Conservation (phyloP, 805 yeast genomes). For the Starmerella vitae region DNA sequence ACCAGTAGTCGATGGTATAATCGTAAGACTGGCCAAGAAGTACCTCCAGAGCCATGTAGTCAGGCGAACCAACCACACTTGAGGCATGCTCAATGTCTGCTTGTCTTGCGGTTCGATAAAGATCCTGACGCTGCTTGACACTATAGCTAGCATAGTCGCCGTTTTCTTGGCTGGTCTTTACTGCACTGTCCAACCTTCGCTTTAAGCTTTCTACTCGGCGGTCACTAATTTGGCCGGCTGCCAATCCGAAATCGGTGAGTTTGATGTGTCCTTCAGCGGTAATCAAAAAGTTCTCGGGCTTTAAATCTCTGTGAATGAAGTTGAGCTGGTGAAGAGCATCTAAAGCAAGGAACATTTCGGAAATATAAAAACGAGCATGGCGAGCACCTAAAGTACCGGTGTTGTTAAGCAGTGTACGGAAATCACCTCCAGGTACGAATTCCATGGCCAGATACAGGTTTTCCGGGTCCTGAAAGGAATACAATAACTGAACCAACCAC, state of each 20-base stretch:
- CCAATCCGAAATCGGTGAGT: conserved; percentile 91
- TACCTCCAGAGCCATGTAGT: conserved; percentile 97
- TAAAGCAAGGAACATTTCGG: conserved; percentile 93
- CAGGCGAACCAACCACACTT: conserved; percentile 96
- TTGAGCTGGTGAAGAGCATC: conserved; percentile 90
- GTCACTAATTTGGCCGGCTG: conserved; percentile 88
- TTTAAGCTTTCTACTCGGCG: conserved; percentile 91
- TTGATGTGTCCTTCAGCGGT: conserved; percentile 86
- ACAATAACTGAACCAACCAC: conserved; percentile 86
- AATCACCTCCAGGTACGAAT: conserved; percentile 99
- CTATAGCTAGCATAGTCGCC: conserved; percentile 46
- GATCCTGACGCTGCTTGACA: conserved; percentile 71
- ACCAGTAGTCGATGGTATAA: conserved; percentile 97
- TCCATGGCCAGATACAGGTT: conserved; percentile 95
- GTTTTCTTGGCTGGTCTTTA: conserved; percentile 22
- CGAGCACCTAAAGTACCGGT: conserved; percentile 88
- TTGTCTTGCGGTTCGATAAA: conserved; percentile 60
- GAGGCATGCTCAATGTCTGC: conserved; percentile 78
- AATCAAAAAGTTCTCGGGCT: conserved; percentile 85
- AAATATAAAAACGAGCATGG: conserved; percentile 86
- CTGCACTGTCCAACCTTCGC: conserved; percentile 31
- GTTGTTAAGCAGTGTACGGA: conserved; percentile 82
- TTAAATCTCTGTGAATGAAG: conserved; percentile 90
- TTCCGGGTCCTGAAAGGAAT: conserved; percentile 88
- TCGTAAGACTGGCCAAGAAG: conserved; percentile 88